phyloP scores from a whole-genome alignment of 2,329 filamentous ascomycete species.

The Colletotrichum sp. region DNA sequence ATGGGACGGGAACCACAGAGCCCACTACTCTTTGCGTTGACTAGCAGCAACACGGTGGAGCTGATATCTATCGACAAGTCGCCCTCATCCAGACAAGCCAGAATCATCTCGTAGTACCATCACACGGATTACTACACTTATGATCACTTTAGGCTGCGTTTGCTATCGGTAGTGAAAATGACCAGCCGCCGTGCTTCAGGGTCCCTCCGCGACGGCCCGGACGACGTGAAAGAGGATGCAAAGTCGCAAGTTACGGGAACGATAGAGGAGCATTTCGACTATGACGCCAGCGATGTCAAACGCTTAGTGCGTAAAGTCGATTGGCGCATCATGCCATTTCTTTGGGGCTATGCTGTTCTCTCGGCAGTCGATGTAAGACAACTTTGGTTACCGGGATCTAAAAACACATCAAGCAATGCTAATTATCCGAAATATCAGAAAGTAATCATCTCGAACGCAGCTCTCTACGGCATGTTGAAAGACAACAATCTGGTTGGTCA shows the following conservation, averaged over 20 bases:
- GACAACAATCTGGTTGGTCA: slow-evolving; percentile 34
- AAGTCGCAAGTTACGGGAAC: neutral
- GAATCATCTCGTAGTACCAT: neutral
- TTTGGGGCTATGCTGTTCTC: neutral
- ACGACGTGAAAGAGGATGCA: neutral
- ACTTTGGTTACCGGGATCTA: accelerated
- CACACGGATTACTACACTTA: neutral
- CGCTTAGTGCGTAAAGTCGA: neutral
- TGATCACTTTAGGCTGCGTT: neutral
- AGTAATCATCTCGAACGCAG: slow-evolving; percentile 56
- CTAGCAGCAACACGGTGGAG: neutral
- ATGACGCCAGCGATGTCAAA: neutral
- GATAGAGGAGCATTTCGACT: neutral
- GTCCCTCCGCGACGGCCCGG: neutral
- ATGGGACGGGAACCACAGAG: neutral
- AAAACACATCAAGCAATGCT: accelerated
- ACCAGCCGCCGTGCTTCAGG: neutral
- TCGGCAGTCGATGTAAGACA: slow-evolving; percentile 25
- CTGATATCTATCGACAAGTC: neutral
- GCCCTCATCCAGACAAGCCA: neutral
- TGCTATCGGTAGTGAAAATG: neutral
- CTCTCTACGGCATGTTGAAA: slow-evolving; percentile 60
- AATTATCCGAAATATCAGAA: neutral
- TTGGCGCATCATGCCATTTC: slow-evolving; percentile 4
- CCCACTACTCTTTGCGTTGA: neutral